phyloP scores from a whole-genome alignment of 345 rosid species.

The Viola odorata region DNA sequence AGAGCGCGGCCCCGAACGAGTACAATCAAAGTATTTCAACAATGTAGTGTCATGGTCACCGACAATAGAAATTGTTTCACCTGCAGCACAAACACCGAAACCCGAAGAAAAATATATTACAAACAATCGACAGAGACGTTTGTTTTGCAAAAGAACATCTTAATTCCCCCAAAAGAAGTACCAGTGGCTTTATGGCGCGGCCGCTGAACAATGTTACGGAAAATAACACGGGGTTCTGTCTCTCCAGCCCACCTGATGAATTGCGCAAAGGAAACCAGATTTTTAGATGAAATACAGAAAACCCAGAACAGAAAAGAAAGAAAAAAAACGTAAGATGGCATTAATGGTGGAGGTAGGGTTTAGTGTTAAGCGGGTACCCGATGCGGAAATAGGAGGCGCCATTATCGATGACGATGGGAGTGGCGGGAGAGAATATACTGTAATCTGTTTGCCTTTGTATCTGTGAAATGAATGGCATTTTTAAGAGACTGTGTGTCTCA shows the following conservation, averaged over 20 bases:
- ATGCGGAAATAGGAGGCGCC: constrained; percentile 94
- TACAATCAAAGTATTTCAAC: constrained; percentile 87
- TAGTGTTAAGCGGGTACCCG: constrained; percentile 41
- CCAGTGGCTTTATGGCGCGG: constrained; percentile 95
- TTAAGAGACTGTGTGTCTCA: not conserved
- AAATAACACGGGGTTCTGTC: constrained; percentile 80
- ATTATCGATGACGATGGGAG: constrained; percentile 95
- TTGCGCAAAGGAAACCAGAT: not conserved
- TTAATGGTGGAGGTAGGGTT: constrained; percentile 26
- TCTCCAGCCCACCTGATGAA: constrained; percentile 92
- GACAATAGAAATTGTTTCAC: constrained; percentile 84
- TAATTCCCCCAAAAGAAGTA: constrained; percentile 7
- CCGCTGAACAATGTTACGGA: constrained; percentile 94
- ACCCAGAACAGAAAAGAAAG: not conserved
- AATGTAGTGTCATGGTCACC: constrained; percentile 76
- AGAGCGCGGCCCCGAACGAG: constrained; percentile 86
- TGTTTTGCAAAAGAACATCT: too few species aligned
- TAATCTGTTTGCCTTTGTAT: constrained; percentile 74
- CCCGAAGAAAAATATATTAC: not conserved
- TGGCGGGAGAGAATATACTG: constrained; percentile 47
- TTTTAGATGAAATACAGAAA: not conserved
- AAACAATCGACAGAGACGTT: not conserved
- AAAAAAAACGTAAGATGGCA: not conserved
- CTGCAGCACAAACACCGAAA: constrained; percentile 30
- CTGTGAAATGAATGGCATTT: constrained; percentile 58